phyloP scores from a whole-genome alignment of 2,329 filamentous ascomycete species.

The Trichophyton equinum region DNA sequence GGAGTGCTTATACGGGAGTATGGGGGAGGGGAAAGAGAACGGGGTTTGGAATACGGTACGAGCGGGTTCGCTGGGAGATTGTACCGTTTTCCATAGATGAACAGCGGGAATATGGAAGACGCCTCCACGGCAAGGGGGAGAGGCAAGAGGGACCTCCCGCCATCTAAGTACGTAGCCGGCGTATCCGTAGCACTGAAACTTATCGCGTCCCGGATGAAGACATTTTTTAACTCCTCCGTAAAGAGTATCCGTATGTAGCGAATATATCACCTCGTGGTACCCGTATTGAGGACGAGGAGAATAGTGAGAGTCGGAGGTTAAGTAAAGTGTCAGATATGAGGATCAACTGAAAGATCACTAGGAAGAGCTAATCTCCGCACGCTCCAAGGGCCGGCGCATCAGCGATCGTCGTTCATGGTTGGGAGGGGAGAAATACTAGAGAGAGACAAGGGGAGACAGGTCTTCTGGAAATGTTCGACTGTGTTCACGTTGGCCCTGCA shows the following conservation, averaged over 20 bases:
- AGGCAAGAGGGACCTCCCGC: neutral
- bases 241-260: neutral
- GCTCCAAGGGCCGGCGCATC: neutral
- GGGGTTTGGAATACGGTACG: neutral
- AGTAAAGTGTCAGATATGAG: neutral
- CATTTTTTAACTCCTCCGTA: too few species aligned
- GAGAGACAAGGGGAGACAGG: neutral
- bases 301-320: neutral
- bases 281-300: neutral
- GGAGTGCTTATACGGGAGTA: neutral
- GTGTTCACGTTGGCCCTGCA: too few species aligned
- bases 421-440: neutral
- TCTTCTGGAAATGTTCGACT: neutral
- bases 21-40: neutral
- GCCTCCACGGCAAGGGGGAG: neutral
- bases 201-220: neutral
- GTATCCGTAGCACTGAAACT: neutral
- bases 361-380: slow-evolving; percentile 3
- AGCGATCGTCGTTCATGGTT: neutral
- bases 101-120: neutral
- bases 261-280: neutral
- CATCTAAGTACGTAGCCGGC: neutral
- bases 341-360: neutral
- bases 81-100: neutral
- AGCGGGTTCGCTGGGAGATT: neutral